Conservation (phyloP, 116 monocot species). For the Posidonia oceanica region DNA sequence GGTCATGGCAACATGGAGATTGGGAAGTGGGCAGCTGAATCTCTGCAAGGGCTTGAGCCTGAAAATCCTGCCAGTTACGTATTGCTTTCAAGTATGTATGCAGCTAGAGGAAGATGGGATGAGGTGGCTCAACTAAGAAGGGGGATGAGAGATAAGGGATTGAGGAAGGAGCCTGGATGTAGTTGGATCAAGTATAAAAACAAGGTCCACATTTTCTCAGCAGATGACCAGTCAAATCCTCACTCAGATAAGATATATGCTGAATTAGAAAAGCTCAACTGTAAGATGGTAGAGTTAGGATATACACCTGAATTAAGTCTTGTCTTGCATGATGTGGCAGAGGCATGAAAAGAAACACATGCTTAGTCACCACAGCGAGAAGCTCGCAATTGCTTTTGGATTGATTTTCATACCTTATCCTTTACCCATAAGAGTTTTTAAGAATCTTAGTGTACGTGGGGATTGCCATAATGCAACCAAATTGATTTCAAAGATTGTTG, state of each 20-base stretch:
- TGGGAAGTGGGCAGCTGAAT: conserved; percentile 68
- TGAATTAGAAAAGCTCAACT: conserved; percentile 28
- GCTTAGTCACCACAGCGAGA: conserved; percentile 63
- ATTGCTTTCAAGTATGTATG: conserved; percentile 52
- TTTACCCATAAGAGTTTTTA: conserved; percentile 53
- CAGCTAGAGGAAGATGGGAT: conserved; percentile 47
- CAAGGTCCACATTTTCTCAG: conserved; percentile 54
- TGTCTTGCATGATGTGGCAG: conserved; percentile 47
- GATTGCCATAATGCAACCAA: conserved; percentile 74
- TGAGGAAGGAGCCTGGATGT: conserved; percentile 67
- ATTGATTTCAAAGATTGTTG: conserved; percentile 51
- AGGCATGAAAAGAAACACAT: conserved; percentile 37
- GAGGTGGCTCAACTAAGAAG: conserved; percentile 42
- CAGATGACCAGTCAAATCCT: conserved; percentile 60
- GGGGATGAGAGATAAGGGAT: conserved; percentile 48
- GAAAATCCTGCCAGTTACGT: conserved; percentile 62
- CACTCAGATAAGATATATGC: conserved; percentile 44
- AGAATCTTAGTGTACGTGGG: conserved; percentile 63
- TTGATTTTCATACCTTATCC: conserved; percentile 44
- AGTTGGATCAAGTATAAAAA: conserved; percentile 82
- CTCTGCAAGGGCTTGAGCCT: conserved; percentile 46
- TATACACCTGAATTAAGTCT: conserved; percentile 46
- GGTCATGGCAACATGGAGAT: conserved; percentile 15
- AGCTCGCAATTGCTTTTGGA: conserved; percentile 74
- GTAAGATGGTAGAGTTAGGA: conserved; percentile 36